Evolutionary conservation across 2,329 filamentous ascomycete species (phyloP), one percentile per base, ranked within the genome.

Genomic region (Colletotrichum karsti): DNA sequence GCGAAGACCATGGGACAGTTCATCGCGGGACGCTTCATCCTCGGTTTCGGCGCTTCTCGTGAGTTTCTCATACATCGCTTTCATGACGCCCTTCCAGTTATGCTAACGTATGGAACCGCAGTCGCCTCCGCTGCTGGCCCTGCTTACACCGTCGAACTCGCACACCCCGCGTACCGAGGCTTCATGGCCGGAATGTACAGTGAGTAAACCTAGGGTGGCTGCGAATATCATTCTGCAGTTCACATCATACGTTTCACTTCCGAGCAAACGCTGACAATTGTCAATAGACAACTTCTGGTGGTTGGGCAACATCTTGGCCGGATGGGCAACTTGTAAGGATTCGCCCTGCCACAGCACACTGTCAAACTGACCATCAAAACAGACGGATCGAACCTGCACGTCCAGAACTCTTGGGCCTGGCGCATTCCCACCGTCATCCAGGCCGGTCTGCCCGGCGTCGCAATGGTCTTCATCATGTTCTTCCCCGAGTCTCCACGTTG

Each of bases 401-500:
- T 74, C 6, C 7, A 63, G 1, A 65, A 73, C 41, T 84, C 77
- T 3, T 83, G 80, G 80, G 79, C 87, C 0, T 92, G 90, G 90
- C 80, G 86, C 26, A 83, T 89, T 18, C 90, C 90, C 1, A 83
- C 89, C 7, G 80, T 87, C 71, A 76, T 87, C 2, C 87, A 89
- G 72, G 76, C 82, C 26, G 79, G 81, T 20, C 56, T 70, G 54
- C 78, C 33, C 13, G 62, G 75, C 1, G 71, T 90, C 8, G 84
- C 89, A 42, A 79, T 85, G 44, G 44, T 87, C 0, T 84, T 93
- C 59, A 95, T 95, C 69, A 73, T 85, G 22, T 71, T 85, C 24
- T 94, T 95, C 81, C 92, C 92, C 0, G 93, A 95, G 78, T 89
- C 84, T 3, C 88, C 88, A 7, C 85, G 91, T 62, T 95, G 93